Base-by-base conservation (phyloP, 2,329 filamentous ascomycete species). In the Amylocarpus encephaloides region DNA sequence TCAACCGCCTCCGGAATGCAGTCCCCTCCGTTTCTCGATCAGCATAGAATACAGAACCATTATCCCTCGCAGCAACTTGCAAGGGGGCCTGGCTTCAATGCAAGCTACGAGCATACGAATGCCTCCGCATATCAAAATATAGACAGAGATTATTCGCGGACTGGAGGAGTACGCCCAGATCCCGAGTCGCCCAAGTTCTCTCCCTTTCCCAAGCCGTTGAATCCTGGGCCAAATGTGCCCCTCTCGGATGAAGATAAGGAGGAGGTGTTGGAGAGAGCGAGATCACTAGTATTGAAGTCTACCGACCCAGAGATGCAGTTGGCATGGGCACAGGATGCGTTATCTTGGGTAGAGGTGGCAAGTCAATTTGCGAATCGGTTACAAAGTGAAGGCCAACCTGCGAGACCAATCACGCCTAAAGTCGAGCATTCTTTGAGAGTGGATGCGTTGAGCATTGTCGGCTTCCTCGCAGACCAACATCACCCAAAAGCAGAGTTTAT, bases 291-390 rank as follows among this genome's bases (percentile, higher is more conserved):
- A 33, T 76, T 98, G 56, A 88, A 90, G 65, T 95, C 90, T 42
- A 94, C 94, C 64, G 91, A 98, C 67, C 89, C 94, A 43, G 85
- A 94, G 60, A 94, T 95, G 82, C 93, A 98, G 72, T 78, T 98
- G 63, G 88, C 88, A 53, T 98, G 93, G 93, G 92, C 93, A 36
- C 87, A 94, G 65, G 93, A 97, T 70, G 85, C 90, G 40, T 77
- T 98, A 52, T 82, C 84, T 47, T 96, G 90, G 74, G 88, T 92
- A 30, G 92, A 96, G 64, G 84, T 90, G 50, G 80, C 88, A 43
- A 79, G 85, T 63, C 85, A 94, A 61, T 85, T 91, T 53, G 78
- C 91, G 6, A 26, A 46, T n/a, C 52, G 61, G 39, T 67, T 68
- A 56, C 64, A 68, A 52, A 48, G 66, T 53, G 64, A 70, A 64